phyloP scores from a whole-genome alignment of 176 grass and related monocot genomes.

The Triticum timopheevii region DNA sequence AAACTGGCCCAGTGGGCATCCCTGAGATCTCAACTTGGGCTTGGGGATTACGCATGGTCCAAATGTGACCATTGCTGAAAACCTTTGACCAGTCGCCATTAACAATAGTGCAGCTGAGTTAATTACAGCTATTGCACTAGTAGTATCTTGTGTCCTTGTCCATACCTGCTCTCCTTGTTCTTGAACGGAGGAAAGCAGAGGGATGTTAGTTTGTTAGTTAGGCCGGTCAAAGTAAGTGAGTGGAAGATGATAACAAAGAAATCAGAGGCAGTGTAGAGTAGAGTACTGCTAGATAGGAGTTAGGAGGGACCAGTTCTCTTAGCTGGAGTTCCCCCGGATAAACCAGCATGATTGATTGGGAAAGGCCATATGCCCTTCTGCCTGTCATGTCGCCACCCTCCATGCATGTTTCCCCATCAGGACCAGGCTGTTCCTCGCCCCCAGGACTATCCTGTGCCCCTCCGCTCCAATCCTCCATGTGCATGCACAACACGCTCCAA shows the following conservation, averaged over 20 bases:
- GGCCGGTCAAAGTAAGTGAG: constrained; percentile 26
- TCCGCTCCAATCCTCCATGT: constrained; percentile 44
- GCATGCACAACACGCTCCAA: constrained; percentile 30
- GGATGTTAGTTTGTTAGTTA: neutral
- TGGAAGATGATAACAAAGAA: constrained; percentile 11
- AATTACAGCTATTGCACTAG: neutral
- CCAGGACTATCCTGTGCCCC: constrained; percentile 51
- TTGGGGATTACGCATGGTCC: neutral
- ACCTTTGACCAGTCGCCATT: neutral
- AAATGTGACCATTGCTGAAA: neutral
- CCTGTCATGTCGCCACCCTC: constrained; percentile 52
- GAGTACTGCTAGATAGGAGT: neutral
- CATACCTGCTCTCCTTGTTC: neutral
- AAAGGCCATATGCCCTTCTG: constrained; percentile 35
- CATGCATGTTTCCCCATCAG: constrained; percentile 36
- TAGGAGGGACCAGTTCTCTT: constrained; percentile 33
- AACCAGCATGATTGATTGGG: constrained; percentile 47
- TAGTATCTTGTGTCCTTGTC: neutral
- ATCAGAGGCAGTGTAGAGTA: neutral
- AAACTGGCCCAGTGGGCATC: neutral
- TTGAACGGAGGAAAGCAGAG: neutral
- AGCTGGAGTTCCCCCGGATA: constrained; percentile 51
- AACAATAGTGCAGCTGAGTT: neutral
- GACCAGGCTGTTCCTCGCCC: constrained; percentile 53
- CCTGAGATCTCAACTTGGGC: constrained; percentile 20